These are phyloP conservation scores for Penicillium soppii DNA, from an alignment of 495 filamentous ascomycete genomes.

Conservation along the genomic window DNA sequence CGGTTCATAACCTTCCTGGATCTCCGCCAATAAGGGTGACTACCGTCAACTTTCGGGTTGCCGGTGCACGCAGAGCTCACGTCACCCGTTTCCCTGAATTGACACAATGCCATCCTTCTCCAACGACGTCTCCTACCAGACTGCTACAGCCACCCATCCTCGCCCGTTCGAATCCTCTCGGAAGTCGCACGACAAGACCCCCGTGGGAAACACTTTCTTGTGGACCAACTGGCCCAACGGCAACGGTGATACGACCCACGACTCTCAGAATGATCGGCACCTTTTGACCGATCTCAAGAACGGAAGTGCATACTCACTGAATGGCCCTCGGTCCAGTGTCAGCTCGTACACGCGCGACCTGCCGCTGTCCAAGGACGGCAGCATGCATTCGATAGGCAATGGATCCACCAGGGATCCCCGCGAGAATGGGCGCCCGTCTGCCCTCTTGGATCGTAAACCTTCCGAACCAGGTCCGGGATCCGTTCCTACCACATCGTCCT, in stretches of 20 bases:
- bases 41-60: constrained; percentile 26
- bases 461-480: constrained; percentile 33
- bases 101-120: constrained; percentile 46
- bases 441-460: constrained; percentile 36
- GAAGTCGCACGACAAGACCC: constrained; percentile 46
- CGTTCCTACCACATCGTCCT: constrained; percentile 29
- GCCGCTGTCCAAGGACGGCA: constrained; percentile 51
- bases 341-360: constrained; percentile 51
- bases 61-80: constrained; percentile 35
- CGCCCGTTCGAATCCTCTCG: constrained; percentile 40
- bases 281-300: constrained; percentile 37
- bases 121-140: constrained; percentile 37
- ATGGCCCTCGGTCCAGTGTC: constrained; percentile 47
- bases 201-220: constrained; percentile 49
- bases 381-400: constrained; percentile 51
- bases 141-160: constrained; percentile 30
- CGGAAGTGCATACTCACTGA: constrained; percentile 47
- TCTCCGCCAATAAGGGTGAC: constrained; percentile 25
- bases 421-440: constrained; percentile 40
- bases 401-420: constrained; percentile 38
- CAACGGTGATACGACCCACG: constrained; percentile 34
- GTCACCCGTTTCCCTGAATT: constrained; percentile 23
- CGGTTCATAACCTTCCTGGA: constrained; percentile 19
- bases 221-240: constrained; percentile 50
- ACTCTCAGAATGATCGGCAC: constrained; percentile 37